phyloP scores from a whole-genome alignment of 2,329 filamentous ascomycete genomes.

The Fusarium annulatum region DNA sequence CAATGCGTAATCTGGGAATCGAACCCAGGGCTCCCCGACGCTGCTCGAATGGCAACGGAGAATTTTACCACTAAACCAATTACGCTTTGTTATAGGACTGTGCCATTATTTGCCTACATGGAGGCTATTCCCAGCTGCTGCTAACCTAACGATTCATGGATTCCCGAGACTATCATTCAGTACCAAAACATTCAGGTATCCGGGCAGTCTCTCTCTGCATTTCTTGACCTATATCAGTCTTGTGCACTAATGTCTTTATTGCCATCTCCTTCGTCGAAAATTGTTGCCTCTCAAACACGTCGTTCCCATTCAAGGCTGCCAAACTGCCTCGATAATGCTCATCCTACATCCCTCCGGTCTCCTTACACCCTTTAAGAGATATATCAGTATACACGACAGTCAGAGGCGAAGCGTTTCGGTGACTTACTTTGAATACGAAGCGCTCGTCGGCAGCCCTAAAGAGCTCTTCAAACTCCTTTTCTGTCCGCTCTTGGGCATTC shows the following conservation, averaged over 20 bases:
- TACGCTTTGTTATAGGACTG: not conserved
- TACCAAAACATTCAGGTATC: not conserved
- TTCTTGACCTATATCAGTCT: not conserved
- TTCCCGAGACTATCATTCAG: not conserved
- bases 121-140: not conserved
- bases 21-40: conserved; percentile 10
- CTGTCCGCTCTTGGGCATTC: conserved; percentile 63
- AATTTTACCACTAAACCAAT: conserved; percentile 24
- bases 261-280: not conserved
- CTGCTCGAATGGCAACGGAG: conserved; percentile 28
- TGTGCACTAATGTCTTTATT: not conserved
- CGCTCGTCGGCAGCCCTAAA: conserved; percentile 56
- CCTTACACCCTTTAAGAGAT: conserved; percentile 50
- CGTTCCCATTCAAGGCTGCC: conserved; percentile 49
- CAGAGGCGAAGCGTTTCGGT: rapidly evolving
- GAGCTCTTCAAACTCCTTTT: conserved; percentile 58
- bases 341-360: conserved; percentile 57
- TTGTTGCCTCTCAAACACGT: too few species aligned
- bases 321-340: conserved; percentile 62
- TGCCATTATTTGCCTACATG: rapidly evolving
- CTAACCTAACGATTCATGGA: not conserved
- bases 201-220: not conserved
- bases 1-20: conserved; percentile 28
- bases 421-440: conserved; percentile 56
- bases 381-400: conserved; percentile 7